Evolutionary conservation across 1,139 yeast genomes (phyloP).

Genomic region (Arxiozyma slooffiae): DNA sequence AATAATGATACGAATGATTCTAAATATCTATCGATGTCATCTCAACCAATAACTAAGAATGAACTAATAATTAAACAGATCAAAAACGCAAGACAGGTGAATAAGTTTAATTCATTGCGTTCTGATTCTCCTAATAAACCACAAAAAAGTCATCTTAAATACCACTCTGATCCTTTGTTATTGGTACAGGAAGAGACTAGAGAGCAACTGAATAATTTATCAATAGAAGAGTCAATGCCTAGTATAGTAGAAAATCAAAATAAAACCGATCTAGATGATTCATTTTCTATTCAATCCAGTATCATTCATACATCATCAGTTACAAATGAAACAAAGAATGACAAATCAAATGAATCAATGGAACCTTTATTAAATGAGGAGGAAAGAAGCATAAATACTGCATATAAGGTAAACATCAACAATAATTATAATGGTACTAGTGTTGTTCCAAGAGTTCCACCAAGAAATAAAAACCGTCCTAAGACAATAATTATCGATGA

Average conservation of each 20-base stretch:
- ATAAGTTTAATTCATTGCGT: slow-evolving; percentile 10
- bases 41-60: slow-evolving; percentile 1
- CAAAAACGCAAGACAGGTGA: slow-evolving; percentile 15
- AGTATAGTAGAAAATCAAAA: neutral
- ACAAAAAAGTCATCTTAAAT: slow-evolving; percentile 1
- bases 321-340: slow-evolving; percentile 4
- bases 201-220: neutral
- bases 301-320: slow-evolving; percentile 20
- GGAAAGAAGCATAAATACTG: slow-evolving; percentile 3
- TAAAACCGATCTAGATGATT: slow-evolving; percentile 9
- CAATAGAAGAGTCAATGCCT: neutral
- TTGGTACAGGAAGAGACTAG: slow-evolving; percentile 1
- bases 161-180: neutral
- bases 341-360: neutral
- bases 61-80: slow-evolving; percentile 11
- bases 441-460: slow-evolving; percentile 27
- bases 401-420: slow-evolving; percentile 6
- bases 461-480: slow-evolving; percentile 28
- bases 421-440: slow-evolving; percentile 5
- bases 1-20: neutral
- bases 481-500: slow-evolving; percentile 21
- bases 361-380: neutral
- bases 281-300: slow-evolving; percentile 22
- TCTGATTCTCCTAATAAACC: slow-evolving; percentile 5
- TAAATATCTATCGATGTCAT: neutral